Evolutionary conservation across 306 rosid species (phyloP).

Genomic region (Sicyos edulis): DNA sequence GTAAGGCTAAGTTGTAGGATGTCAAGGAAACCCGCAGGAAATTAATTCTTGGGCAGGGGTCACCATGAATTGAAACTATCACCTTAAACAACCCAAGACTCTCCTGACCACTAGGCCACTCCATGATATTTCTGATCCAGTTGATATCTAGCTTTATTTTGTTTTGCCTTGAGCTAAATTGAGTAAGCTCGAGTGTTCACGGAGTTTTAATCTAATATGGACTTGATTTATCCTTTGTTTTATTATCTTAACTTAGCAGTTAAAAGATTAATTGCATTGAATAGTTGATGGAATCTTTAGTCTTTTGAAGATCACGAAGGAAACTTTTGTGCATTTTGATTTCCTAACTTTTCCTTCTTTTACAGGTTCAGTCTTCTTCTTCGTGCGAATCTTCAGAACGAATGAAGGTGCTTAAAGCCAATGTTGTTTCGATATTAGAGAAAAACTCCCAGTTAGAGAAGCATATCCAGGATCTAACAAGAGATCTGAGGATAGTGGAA

Average conservation of each 20-base stretch:
- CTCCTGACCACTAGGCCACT: no score
- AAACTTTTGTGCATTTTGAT: not conserved
- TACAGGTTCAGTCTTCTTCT: constrained; percentile 41
- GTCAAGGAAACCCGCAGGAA: no score
- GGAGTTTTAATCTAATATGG: no score
- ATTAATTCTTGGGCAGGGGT: no score
- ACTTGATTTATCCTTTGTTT: not conserved
- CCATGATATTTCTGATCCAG: constrained; percentile 11
- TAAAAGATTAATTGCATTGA: not conserved
- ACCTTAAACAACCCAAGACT: no score
- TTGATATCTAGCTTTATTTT: not conserved
- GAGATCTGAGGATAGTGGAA: constrained; percentile 51
- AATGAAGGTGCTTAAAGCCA: constrained; percentile 37
- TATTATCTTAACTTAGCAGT: not conserved
- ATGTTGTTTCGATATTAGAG: constrained; percentile 37
- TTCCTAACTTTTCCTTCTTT: constrained; percentile 8
- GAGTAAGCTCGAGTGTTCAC: not conserved
- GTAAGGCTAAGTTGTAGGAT: not conserved
- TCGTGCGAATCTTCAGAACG: constrained; percentile 48
- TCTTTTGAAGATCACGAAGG: not conserved
- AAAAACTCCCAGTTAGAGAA: constrained; percentile 51
- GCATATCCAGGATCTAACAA: constrained; percentile 44
- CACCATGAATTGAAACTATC: no score
- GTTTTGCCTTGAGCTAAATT: not conserved
- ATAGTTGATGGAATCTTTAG: not conserved